phyloP scores from a whole-genome alignment of 306 rosid species.

The Mimosa pudica region DNA sequence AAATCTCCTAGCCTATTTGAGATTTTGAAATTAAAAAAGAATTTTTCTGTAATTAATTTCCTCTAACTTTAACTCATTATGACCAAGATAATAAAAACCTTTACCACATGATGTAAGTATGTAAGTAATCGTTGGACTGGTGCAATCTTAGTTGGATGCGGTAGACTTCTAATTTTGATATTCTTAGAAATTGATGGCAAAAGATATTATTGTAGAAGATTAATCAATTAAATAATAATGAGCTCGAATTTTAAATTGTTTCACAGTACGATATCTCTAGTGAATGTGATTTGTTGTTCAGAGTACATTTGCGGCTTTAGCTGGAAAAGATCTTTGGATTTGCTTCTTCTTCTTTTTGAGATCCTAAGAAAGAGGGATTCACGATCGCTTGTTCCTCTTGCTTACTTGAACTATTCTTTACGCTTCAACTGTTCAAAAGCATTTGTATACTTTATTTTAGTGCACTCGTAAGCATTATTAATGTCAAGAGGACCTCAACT shows the following conservation, averaged over 20 bases:
- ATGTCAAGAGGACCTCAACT: not conserved
- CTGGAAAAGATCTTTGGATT: slow-evolving; percentile 11
- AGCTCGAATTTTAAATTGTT: not conserved
- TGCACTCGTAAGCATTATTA: not conserved
- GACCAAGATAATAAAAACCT: not conserved
- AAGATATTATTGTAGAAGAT: not conserved
- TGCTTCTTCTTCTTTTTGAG: slow-evolving; percentile 15
- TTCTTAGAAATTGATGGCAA: not conserved
- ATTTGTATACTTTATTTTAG: not conserved
- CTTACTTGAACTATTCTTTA: not conserved
- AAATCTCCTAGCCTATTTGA: no score
- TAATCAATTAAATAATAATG: not conserved
- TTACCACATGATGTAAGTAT: not conserved
- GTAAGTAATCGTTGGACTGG: not conserved
- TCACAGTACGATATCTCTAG: not conserved
- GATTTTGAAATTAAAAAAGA: no score
- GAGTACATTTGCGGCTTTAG: not conserved
- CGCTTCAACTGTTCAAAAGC: slow-evolving; percentile 7
- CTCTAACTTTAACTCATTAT: not conserved
- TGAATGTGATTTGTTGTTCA: not conserved
- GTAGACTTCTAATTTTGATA: not conserved
- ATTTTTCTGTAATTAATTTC: no score
- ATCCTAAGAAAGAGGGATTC: slow-evolving; percentile 7
- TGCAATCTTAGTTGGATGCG: slow-evolving; percentile 1
- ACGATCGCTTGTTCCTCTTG: not conserved